Evolutionary conservation across 768 basidiomycete genomes (phyloP).

Genomic region (Tylopilus sp.): DNA sequence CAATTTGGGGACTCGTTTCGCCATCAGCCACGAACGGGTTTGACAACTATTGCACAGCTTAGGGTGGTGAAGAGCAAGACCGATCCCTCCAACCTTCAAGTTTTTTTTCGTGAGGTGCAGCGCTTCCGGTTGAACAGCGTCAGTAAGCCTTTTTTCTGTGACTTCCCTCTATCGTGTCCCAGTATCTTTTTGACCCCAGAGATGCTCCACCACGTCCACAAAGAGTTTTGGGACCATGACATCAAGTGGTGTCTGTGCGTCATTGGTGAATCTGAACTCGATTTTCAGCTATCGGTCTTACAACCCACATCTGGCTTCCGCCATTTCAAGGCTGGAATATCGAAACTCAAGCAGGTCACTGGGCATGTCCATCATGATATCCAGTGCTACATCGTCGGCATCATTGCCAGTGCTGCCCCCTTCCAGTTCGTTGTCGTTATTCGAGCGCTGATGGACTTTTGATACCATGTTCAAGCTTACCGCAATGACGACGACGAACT

Average conservation of each 20-base stretch:
- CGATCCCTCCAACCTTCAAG: neutral
- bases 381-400: neutral
- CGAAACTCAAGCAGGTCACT: neutral
- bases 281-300: neutral
- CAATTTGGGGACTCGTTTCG: neutral
- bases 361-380: neutral
- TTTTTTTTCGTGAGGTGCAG: neutral
- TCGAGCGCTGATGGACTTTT: neutral
- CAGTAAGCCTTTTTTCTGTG: neutral
- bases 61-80: neutral
- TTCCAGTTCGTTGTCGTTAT: neutral
- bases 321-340: neutral
- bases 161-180: neutral
- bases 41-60: neutral
- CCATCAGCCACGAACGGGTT: neutral
- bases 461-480: neutral
- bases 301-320: neutral
- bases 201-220: neutral
- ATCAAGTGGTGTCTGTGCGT: neutral
- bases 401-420: neutral
- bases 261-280: neutral
- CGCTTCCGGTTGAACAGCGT: neutral
- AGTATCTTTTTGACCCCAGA: neutral
- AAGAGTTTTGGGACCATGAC: neutral
- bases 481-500: neutral